phyloP scores from a whole-genome alignment of 129 eudicot genomes.

The Apium graveolens region DNA sequence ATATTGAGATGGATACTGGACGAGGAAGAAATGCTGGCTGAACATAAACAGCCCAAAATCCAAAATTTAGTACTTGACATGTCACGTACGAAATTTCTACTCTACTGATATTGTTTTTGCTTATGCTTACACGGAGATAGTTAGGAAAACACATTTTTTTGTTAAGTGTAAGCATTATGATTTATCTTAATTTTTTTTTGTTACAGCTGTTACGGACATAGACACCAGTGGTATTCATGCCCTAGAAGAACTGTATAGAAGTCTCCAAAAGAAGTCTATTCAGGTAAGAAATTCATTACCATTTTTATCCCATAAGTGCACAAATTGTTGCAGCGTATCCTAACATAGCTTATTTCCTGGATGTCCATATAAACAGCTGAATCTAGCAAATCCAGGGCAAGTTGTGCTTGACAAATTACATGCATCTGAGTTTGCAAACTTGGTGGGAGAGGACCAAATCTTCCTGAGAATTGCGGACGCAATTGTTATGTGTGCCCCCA shows the following conservation, averaged over 20 bases:
- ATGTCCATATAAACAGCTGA: slow-evolving; percentile 27
- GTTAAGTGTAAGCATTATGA: not conserved
- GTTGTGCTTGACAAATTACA: slow-evolving; percentile 43
- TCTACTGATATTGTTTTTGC: not conserved
- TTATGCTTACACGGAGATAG: not conserved
- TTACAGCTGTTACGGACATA: slow-evolving; percentile 89
- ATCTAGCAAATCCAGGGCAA: slow-evolving; percentile 52
- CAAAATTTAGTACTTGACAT: slow-evolving; percentile 59
- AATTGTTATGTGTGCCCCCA: slow-evolving; percentile 27
- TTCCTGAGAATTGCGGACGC: slow-evolving; percentile 49
- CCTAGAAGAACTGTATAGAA: slow-evolving; percentile 50
- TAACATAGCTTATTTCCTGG: not conserved
- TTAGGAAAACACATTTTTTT: not conserved
- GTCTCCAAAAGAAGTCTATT: slow-evolving; percentile 48
- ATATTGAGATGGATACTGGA: slow-evolving; percentile 64
- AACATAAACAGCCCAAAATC: slow-evolving; percentile 28
- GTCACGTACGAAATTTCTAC: slow-evolving; percentile 65
- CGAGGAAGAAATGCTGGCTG: slow-evolving; percentile 56
- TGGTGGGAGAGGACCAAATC: slow-evolving; percentile 44
- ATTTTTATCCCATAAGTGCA: not conserved
- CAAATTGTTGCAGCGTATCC: not conserved
- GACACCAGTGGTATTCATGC: slow-evolving; percentile 97
- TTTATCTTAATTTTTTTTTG: not conserved
- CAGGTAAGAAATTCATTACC: slow-evolving; percentile 25
- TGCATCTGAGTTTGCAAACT: slow-evolving; percentile 26